phyloP scores from a whole-genome alignment of 2,329 filamentous ascomycete species.

The Aureobasidium sp. region DNA sequence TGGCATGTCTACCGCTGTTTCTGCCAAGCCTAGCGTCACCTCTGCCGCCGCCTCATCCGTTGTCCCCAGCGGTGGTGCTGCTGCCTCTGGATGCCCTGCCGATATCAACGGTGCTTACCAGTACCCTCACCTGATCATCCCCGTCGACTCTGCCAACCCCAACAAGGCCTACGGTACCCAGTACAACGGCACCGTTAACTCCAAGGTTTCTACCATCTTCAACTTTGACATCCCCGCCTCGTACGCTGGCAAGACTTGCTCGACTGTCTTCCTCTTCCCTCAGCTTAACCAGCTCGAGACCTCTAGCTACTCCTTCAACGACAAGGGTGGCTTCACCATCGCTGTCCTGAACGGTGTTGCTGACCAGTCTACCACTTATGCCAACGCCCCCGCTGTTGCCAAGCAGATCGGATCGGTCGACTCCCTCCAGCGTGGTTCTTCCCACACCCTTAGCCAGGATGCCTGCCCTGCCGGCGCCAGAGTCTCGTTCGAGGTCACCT shows the following conservation, averaged over 20 bases:
- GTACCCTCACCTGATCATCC: conserved; percentile 53
- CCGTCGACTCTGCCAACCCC: conserved; percentile 49
- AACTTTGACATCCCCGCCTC: conserved; percentile 57
- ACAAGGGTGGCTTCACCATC: conserved; percentile 39
- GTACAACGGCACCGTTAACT: conserved; percentile 48
- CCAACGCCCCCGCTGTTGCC: conserved; percentile 12
- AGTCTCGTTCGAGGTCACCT: conserved; percentile 20
- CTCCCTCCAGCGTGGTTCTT: conserved; percentile 20
- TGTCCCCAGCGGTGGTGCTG: neutral
- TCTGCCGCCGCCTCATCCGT: conserved; percentile 6
- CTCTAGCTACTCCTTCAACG: conserved; percentile 48
- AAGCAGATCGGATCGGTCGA: conserved; percentile 14
- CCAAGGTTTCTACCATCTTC: conserved; percentile 52
- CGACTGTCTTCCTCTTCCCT: conserved; percentile 58
- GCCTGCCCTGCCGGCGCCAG: conserved; percentile 22
- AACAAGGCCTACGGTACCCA: conserved; percentile 45
- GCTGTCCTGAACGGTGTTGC: conserved; percentile 39
- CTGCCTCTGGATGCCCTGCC: conserved; percentile 21
- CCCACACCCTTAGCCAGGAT: conserved; percentile 21
- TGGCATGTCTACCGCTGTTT: conserved; percentile 11
- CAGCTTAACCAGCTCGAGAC: conserved; percentile 48
- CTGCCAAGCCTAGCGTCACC: conserved; percentile 10
- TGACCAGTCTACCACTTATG: conserved; percentile 38
- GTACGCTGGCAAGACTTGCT: conserved; percentile 51
- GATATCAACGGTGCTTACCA: conserved; percentile 24